These are phyloP conservation scores for Metarhizium brunneum DNA, from an alignment of 2,329 filamentous ascomycete genomes.

Conservation along the genomic window DNA sequence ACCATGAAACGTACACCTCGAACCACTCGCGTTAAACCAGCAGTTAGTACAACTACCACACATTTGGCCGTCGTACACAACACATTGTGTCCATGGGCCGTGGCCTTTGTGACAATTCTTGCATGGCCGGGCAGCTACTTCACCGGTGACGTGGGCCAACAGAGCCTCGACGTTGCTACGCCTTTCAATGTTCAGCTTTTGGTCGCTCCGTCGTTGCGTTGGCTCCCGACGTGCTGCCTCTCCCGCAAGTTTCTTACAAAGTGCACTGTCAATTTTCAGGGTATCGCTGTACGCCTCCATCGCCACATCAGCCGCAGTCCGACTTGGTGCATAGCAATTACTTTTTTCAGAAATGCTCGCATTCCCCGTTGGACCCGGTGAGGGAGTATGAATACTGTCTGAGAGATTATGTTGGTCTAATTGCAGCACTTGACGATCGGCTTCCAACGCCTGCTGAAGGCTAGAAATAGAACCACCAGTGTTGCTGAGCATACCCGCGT, in stretches of 20 bases:
- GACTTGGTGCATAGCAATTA: constrained; percentile 1
- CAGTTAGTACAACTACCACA: constrained; percentile 54
- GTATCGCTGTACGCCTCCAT: constrained; percentile 35
- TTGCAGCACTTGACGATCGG: neutral
- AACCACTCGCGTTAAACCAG: constrained; percentile 54
- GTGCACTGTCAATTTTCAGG: constrained; percentile 41
- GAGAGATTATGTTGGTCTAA: neutral
- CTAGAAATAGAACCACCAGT: neutral
- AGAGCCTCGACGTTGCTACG: constrained; percentile 52
- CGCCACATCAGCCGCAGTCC: constrained; percentile 38
- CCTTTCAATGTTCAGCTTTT: constrained; percentile 44
- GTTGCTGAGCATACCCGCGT: constrained; percentile 8
- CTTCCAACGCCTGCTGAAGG: neutral
- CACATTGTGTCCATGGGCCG: constrained; percentile 48
- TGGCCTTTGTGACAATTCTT: constrained; percentile 53
- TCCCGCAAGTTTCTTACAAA: constrained; percentile 43
- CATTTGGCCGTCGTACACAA: constrained; percentile 52
- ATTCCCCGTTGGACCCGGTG: neutral
- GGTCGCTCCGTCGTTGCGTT: constrained; percentile 43
- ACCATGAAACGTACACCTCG: constrained; percentile 53
- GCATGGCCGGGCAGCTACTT: constrained; percentile 37
- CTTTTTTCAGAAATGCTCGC: constrained; percentile 2
- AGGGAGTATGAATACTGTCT: neutral
- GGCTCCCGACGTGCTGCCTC: constrained; percentile 40
- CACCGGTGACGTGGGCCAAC: constrained; percentile 47